phyloP scores from a whole-genome alignment of 495 filamentous ascomycete species.

The Staphylotrichum tortipilum region DNA sequence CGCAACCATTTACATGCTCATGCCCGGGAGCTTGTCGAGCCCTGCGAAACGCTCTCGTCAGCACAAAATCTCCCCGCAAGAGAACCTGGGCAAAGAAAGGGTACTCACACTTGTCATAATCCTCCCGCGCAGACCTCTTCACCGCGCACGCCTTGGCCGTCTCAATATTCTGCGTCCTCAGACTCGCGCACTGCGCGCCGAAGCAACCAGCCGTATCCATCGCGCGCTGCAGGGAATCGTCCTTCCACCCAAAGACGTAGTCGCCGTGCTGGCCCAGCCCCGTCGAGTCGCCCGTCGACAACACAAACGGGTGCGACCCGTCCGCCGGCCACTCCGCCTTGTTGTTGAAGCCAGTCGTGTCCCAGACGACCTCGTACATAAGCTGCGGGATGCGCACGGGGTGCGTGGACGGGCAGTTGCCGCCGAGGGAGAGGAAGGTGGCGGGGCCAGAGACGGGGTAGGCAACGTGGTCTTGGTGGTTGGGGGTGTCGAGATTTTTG shows the following conservation, averaged over 20 bases:
- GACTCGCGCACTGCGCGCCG: conserved; percentile 30
- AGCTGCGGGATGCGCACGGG: conserved; percentile 42
- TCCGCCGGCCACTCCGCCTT: conserved; percentile 36
- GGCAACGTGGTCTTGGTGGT: conserved; percentile 45
- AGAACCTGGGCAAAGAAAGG: background rate
- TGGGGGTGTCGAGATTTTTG: conserved; percentile 44
- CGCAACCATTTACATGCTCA: background rate
- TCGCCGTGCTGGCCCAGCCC: conserved; percentile 41
- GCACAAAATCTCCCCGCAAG: background rate
- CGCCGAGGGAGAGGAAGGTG: conserved; percentile 36
- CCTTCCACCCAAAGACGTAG: conserved; percentile 46
- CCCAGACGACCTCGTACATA: conserved; percentile 46
- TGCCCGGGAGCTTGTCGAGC: conserved; percentile 4
- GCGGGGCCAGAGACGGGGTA: conserved; percentile 39
- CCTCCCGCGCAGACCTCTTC: conserved; percentile 31
- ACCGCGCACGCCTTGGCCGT: conserved; percentile 29
- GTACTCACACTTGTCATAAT: conserved; percentile 38
- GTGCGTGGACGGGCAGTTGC: conserved; percentile 40
- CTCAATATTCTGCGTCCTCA: conserved; percentile 31
- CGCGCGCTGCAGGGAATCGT: conserved; percentile 36
- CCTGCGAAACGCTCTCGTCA: background rate
- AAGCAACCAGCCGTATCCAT: conserved; percentile 42
- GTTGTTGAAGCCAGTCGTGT: conserved; percentile 42
- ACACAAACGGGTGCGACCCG: conserved; percentile 41
- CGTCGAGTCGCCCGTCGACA: conserved; percentile 37